phyloP scores from a whole-genome alignment of 2,329 filamentous ascomycete genomes.

The Zymoseptoria passerinii region DNA sequence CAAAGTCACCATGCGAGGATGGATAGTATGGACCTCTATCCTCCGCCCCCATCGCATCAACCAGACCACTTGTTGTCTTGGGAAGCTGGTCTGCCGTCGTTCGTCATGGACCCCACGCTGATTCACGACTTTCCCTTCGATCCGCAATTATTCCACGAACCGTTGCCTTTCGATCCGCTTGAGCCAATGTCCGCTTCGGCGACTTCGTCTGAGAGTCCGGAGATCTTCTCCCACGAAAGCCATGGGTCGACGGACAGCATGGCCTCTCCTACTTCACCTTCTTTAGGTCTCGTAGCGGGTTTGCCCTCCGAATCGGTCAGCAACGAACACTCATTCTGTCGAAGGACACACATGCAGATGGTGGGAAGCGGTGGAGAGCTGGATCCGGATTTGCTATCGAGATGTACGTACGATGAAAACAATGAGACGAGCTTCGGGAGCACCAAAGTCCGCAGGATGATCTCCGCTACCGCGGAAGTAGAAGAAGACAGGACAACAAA shows the following conservation, averaged over 20 bases:
- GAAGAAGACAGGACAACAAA: constrained; percentile 7
- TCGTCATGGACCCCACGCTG: background rate
- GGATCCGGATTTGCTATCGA: constrained; percentile 28
- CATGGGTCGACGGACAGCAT: background rate
- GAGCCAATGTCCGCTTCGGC: constrained; percentile 23
- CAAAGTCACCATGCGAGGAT: background rate
- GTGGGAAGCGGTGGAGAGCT: constrained; percentile 28
- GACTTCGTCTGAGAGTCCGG: constrained; percentile 1
- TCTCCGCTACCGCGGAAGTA: constrained; percentile 14
- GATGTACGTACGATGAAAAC: constrained; percentile 28
- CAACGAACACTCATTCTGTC: constrained; percentile 27
- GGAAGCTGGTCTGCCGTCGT: background rate
- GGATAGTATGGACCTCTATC: background rate
- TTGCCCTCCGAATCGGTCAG: constrained; percentile 23
- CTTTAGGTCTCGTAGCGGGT: constrained; percentile 8
- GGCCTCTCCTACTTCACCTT: constrained; percentile 18
- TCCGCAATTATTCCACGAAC: constrained; percentile 23
- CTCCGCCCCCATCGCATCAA: background rate
- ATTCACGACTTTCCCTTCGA: constrained; percentile 22
- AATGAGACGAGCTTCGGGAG: constrained; percentile 28
- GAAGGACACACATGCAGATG: constrained; percentile 26
- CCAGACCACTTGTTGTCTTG: background rate
- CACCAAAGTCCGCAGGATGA: constrained; percentile 28
- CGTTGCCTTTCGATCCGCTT: constrained; percentile 22
- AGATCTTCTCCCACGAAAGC: background rate